Base-by-base conservation (phyloP, 1,284 basidiomycete genomes). In the Abortiporus biennis region DNA sequence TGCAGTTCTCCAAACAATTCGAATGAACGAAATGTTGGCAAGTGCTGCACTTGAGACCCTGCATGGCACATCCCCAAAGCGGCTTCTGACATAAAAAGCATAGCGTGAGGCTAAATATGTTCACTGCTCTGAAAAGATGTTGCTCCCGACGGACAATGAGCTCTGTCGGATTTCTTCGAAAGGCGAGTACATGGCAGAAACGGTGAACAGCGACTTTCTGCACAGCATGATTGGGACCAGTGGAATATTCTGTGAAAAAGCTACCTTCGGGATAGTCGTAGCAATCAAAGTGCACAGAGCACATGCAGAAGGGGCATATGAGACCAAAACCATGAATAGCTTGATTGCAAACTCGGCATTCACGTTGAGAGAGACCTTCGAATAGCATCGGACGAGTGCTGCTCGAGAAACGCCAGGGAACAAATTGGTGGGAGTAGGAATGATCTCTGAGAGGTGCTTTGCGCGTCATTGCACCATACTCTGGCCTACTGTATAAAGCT, bases 191-290 rank as follows among this genome's bases (percentile, higher is more conserved):
- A 24, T 66, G 55, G 24, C 79, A 85, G 54, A 79, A 84, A 13
- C 79, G 72, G 53, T 74, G 69, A 49, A 80, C 69, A 2, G 76
- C 80, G 32, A 83, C 67, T 39, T 72, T 76, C 53, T 74, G 73
- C 6, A 70, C 62, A 44, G 66, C 64, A 17, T 58, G 49, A 47
- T 77, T 74, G 12, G 66, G 54, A 12, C 59, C 55, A 44, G 69
- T 57, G 3, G 68, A 56, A 51, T 84, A 83, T 46, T 80, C 69
- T 6, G 71, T 59, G 45, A 77, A 58, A 45, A 69, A 63, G 53
- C 70, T 80, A 15, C 83, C 84, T 38, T 75, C 71, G 11, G 79
- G 76, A 49, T 78, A 71, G 53, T 85, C 79, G 52, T 85, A 86
- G 59, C 84, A 87, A 52, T 80, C 78, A 47, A 83, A 76, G 55